phyloP scores from a whole-genome alignment of 1,284 basidiomycete species.

The Pseudozyma thailandica region DNA sequence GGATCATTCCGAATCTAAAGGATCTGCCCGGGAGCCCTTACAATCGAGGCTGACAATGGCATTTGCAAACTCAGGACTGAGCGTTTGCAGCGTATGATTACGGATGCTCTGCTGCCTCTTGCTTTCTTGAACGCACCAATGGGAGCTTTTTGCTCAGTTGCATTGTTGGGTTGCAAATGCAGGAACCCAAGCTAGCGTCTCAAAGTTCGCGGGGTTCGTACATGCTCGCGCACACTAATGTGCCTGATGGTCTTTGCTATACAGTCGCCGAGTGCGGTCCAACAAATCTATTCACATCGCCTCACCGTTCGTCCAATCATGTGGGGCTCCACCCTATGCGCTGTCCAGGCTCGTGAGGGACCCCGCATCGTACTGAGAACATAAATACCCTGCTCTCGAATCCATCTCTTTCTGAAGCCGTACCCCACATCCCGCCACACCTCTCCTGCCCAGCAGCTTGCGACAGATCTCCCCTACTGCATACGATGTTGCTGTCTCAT shows the following conservation, averaged over 20 bases:
- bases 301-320: neutral
- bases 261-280: neutral
- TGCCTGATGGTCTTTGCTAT: neutral
- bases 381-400: conserved; percentile 3
- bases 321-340: conserved; percentile 15
- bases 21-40: neutral
- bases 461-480: no score
- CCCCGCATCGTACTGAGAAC: no score
- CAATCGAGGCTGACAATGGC: conserved; percentile 1
- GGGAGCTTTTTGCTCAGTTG: no score
- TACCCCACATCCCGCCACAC: neutral
- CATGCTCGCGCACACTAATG: neutral
- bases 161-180: conserved; percentile 5
- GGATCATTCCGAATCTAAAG: neutral
- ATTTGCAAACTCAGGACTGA: no score
- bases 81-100: no score
- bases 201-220: neutral
- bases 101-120: neutral
- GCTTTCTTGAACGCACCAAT: neutral
- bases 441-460: neutral
- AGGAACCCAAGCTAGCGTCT: neutral
- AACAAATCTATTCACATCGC: neutral
- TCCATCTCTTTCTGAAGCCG: neutral
- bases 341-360: neutral
- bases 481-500: conserved; percentile 43